Evolutionary conservation across 805 yeast species (phyloP).

Genomic region (Suhomyces kilbournensis): DNA sequence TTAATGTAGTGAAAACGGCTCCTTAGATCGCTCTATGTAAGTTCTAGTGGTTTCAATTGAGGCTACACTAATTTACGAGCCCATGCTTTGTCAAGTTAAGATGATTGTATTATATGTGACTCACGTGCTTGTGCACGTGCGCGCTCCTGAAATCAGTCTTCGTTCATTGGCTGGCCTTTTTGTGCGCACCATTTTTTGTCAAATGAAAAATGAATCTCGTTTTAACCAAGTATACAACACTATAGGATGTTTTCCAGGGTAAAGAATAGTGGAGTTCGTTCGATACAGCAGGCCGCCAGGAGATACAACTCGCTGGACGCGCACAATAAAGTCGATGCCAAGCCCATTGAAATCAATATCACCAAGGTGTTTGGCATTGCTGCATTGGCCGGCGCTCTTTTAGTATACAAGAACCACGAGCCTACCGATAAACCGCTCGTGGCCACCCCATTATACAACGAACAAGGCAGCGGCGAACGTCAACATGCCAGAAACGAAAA

Average conservation of each 20-base stretch:
- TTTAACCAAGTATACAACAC: not conserved
- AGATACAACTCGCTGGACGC: conserved; percentile 13
- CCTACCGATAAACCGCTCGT: conserved; percentile 35
- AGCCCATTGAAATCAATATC: conserved; percentile 36
- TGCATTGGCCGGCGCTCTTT: conserved; percentile 34
- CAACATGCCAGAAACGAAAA: conserved; percentile 34
- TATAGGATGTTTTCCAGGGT: conserved; percentile 13
- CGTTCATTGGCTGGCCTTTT: conserved; percentile 4
- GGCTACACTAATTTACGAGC: too few relatives aligned
- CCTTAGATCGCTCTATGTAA: too few relatives aligned
- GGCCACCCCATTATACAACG: conserved; percentile 36
- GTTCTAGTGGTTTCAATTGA: too few relatives aligned
- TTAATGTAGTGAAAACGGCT: too few relatives aligned
- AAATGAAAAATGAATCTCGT: not conserved
- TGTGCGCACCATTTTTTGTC: conserved; percentile 3
- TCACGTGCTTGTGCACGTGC: not conserved
- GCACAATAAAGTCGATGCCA: conserved; percentile 12
- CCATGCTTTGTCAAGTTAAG: too few relatives aligned
- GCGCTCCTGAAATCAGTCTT: not conserved
- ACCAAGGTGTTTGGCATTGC: conserved; percentile 43
- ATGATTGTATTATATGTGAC: too few relatives aligned
- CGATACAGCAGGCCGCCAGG: conserved; percentile 9
- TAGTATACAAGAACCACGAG: conserved; percentile 32
- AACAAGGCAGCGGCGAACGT: conserved; percentile 27
- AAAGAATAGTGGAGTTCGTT: conserved; percentile 8